A percentile compares a stretch with the other conserved stretches of the same genome.
Conservation (phyloP, 306 rosid genomes). For the Casuarina glauca region DNA sequence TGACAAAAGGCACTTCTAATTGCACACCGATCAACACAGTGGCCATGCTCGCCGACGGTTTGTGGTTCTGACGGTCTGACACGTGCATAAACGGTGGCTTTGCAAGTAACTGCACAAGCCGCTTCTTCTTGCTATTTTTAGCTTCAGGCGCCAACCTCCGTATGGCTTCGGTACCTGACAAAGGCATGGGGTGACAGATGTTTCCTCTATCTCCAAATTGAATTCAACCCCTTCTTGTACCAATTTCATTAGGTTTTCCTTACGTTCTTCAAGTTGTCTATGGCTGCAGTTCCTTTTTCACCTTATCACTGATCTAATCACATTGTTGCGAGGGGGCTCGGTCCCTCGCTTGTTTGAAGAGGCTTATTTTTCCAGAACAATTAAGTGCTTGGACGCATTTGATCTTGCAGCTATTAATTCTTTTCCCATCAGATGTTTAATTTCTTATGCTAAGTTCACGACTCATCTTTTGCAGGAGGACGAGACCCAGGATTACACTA, state of each 20-base stretch:
- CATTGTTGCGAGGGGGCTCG: no score
- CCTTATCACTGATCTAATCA: not conserved
- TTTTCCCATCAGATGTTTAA: no score
- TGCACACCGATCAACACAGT: not conserved
- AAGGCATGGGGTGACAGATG: not conserved
- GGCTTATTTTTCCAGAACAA: no score
- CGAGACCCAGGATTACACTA: conserved; percentile 62
- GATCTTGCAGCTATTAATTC: no score
- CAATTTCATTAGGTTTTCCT: not conserved
- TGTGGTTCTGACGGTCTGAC: no score
- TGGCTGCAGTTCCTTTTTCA: conserved; percentile 21
- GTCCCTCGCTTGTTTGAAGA: no score
- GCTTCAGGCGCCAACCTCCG: no score
- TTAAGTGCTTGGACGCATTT: no score
- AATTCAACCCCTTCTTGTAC: not conserved
- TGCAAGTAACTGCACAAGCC: no score
- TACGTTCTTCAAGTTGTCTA: not conserved
- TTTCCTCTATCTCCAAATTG: not conserved
- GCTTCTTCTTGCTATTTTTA: no score
- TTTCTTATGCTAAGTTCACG: not conserved
- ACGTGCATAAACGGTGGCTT: no score
- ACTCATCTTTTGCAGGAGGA: conserved; percentile 38
- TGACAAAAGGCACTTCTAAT: not conserved
- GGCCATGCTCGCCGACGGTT: not conserved
- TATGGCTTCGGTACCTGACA: no score